These are phyloP conservation scores for Phytophthora tubulina DNA, from an alignment of 352 stramenopile species.

Conservation along the genomic window DNA sequence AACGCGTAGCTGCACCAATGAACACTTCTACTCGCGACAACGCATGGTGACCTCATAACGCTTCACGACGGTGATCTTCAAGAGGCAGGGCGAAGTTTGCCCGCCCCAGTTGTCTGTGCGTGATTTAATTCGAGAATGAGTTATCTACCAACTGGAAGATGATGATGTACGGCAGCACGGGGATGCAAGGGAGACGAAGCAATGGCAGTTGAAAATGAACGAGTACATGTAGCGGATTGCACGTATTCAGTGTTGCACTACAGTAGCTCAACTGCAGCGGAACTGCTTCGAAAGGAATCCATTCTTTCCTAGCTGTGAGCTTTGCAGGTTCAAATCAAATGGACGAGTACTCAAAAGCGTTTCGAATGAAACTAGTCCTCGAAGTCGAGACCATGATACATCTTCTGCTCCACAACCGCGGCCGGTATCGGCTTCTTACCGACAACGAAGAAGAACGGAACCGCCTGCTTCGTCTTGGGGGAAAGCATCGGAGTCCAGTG, in stretches of 20 bases:
- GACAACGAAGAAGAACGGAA: constrained; percentile 39
- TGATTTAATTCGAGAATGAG: not conserved
- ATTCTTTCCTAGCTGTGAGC: too few relatives aligned
- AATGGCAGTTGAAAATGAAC: too few relatives aligned
- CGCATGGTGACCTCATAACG: constrained; percentile 26
- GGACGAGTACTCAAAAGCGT: not conserved
- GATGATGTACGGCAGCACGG: too few relatives aligned
- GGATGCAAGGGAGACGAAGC: too few relatives aligned
- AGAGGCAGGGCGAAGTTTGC: not conserved
- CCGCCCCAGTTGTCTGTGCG: not conserved
- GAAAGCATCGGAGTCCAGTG: constrained; percentile 48
- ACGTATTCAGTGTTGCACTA: too few relatives aligned
- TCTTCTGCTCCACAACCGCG: constrained; percentile 38
- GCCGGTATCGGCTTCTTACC: constrained; percentile 45
- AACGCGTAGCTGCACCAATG: constrained; percentile 22
- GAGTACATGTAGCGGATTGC: too few relatives aligned
- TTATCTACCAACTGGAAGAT: not conserved
- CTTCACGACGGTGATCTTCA: constrained; percentile 16
- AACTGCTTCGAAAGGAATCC: not conserved
- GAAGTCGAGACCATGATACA: constrained; percentile 15
- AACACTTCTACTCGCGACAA: constrained; percentile 7
- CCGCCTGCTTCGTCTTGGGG: constrained; percentile 18
- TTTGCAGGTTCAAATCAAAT: not conserved
- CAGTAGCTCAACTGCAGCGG: not conserved
- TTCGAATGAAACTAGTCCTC: constrained; percentile 2